These are phyloP conservation scores for Erythrobasidium hasegawianum DNA, from an alignment of 1,284 basidiomycete genomes.

Conservation along the genomic window DNA sequence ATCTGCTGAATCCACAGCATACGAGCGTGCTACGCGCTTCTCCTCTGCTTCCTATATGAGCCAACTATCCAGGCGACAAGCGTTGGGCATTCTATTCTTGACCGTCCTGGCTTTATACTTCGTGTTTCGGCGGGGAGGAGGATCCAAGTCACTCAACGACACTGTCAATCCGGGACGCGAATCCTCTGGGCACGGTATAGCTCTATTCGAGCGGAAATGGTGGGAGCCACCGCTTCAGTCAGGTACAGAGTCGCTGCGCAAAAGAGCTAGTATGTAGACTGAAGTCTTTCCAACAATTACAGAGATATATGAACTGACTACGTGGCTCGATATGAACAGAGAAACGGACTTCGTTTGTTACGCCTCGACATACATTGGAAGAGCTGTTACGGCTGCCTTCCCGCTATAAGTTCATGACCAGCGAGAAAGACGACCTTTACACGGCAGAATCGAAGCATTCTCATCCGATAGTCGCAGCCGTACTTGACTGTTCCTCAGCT, in stretches of 20 bases:
- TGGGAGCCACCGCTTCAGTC: neutral
- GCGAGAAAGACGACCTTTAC: too few relatives aligned
- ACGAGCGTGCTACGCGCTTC: too few relatives aligned
- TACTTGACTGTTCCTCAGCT: conserved; percentile 6
- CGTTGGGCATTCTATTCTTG: neutral
- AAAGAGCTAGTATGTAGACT: too few relatives aligned
- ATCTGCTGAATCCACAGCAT: too few relatives aligned
- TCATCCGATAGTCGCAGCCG: conserved; percentile 3
- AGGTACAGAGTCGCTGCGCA: neutral
- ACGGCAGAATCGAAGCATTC: too few relatives aligned
- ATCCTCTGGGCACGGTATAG: neutral
- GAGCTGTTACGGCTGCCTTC: conserved; percentile 19
- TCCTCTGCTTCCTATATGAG: too few relatives aligned
- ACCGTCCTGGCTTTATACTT: neutral
- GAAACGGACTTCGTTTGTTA: conserved; percentile 9
- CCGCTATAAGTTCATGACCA: neutral
- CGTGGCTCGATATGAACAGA: neutral
- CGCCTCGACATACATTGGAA: neutral
- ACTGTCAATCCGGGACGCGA: neutral
- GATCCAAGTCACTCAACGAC: neutral
- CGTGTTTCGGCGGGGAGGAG: neutral
- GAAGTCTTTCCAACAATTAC: too few relatives aligned
- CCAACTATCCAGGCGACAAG: neutral
- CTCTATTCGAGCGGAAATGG: conserved; percentile 7
- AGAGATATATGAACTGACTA: neutral